Conservation (phyloP, 202 grass and related monocot species). For the Musa balbisiana region DNA sequence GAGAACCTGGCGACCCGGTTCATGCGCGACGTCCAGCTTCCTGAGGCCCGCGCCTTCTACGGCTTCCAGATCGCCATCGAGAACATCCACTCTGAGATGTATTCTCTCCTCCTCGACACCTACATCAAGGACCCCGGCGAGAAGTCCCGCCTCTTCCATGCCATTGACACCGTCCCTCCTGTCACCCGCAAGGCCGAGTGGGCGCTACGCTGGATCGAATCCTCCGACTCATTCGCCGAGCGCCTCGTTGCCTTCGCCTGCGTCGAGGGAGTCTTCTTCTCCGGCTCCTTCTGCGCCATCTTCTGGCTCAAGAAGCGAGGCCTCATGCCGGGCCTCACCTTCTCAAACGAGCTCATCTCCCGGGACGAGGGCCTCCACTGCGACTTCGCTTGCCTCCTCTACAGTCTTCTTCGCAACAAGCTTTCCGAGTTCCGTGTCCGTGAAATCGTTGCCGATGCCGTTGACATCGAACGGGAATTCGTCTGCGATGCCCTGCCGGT, state of each 20-base stretch:
- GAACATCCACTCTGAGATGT: constrained; percentile 11
- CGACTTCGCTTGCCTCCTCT: constrained; percentile 11
- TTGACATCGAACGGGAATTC: background rate
- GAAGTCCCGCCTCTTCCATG: constrained; percentile 3
- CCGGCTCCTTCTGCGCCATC: constrained; percentile 6
- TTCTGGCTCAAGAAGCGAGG: constrained; percentile 14
- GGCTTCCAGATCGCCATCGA: constrained; percentile 13
- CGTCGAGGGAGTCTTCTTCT: constrained; percentile 5
- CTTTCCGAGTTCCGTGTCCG: background rate
- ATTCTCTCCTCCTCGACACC: constrained; percentile 7
- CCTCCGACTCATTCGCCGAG: background rate
- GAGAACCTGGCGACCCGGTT: constrained; percentile 3
- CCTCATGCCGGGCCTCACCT: constrained; percentile 2
- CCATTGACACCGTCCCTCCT: background rate
- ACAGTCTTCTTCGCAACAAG: background rate
- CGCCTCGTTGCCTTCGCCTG: constrained; percentile 5
- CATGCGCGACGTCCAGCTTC: background rate
- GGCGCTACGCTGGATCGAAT: constrained; percentile 3
- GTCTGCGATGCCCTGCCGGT: background rate
- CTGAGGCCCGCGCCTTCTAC: constrained; percentile 10
- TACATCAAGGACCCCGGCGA: constrained; percentile 1
- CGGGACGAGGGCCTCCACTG: constrained; percentile 7
- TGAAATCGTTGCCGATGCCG: background rate
- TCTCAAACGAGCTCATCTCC: constrained; percentile 14
- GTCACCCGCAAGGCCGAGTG: constrained; percentile 1